Percentiles rank a stretch among this genome's conserved stretches.
Conservation (phyloP, 1,284 basidiomycete genomes). For the Acaromyces ingoldii region DNA sequence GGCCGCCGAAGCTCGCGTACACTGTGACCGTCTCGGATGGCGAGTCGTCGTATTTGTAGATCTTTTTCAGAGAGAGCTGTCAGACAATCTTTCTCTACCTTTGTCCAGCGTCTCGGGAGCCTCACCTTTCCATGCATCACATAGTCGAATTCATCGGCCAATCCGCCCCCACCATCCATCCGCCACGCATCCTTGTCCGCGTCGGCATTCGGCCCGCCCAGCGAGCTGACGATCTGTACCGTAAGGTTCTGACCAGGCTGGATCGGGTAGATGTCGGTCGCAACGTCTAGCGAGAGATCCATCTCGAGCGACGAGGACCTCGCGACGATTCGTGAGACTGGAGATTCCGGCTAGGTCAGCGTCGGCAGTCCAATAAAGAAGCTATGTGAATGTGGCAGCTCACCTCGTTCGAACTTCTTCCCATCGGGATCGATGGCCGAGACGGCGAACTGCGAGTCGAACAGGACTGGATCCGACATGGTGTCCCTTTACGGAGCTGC, state of each 20-base stretch:
- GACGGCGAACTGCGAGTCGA: constrained; percentile 49
- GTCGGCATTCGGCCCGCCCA: constrained; percentile 58
- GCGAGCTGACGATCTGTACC: constrained; percentile 76
- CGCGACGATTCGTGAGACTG: constrained; percentile 41
- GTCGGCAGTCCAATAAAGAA: constrained; percentile 59
- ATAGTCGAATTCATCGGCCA: constrained; percentile 96
- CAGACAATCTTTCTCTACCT: not conserved
- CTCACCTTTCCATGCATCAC: constrained; percentile 97
- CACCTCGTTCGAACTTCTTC: constrained; percentile 95
- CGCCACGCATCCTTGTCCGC: constrained; percentile 65
- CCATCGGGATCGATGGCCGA: constrained; percentile 59
- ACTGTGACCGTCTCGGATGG: constrained; percentile 79
- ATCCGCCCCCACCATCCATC: constrained; percentile 75
- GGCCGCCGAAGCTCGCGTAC: constrained; percentile 92
- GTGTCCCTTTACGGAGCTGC: not conserved
- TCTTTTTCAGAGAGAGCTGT: constrained; percentile 57
- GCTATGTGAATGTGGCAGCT: constrained; percentile 21
- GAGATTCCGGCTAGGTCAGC: constrained; percentile 25
- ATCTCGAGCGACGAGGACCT: constrained; percentile 63
- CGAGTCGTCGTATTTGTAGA: constrained; percentile 93
- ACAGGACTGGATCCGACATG: constrained; percentile 47
- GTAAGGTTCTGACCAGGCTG: constrained; percentile 67
- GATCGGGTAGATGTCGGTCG: constrained; percentile 51
- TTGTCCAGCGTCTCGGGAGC: not conserved
- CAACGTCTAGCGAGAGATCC: constrained; percentile 69